A percentile compares a stretch with the other conserved stretches of the same genome.
Conservation (phyloP, 1,139 yeast genomes). For the Hansenula sp. region DNA sequence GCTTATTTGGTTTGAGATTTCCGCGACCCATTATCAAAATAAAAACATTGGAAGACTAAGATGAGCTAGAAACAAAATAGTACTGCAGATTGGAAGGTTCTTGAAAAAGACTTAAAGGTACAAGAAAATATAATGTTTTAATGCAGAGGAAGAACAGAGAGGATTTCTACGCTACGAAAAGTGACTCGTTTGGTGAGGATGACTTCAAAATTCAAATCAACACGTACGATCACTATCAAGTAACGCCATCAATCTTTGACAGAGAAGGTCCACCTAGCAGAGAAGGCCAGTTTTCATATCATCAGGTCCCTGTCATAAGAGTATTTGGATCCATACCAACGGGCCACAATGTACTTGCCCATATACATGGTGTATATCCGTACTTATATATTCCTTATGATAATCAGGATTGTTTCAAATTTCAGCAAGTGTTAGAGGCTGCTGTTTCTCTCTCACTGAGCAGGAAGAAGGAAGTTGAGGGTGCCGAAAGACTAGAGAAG, state of each 20-base stretch:
- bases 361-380: constrained; percentile 83
- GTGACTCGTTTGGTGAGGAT: constrained; percentile 2
- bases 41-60: too few relatives aligned
- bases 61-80: too few relatives aligned
- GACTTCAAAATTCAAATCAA: constrained; percentile 41
- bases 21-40: too few relatives aligned
- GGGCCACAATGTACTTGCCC: constrained; percentile 57
- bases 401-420: constrained; percentile 26
- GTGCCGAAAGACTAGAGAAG: background rate
- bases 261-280: constrained; percentile 24
- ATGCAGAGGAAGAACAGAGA: constrained; percentile 7
- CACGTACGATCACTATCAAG: constrained; percentile 63
- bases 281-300: constrained; percentile 19
- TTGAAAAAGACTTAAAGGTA: too few relatives aligned
- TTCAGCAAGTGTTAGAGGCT: constrained; percentile 14
- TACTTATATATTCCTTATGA: constrained; percentile 66
- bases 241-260: constrained; percentile 41
- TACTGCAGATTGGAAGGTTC: too few relatives aligned
- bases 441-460: constrained; percentile 15
- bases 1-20: too few relatives aligned
- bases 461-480: constrained; percentile 6
- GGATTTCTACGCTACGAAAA: constrained; percentile 4
- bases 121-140: background rate
- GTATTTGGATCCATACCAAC: constrained; percentile 64
- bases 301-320: constrained; percentile 70